These are phyloP conservation scores for Abrus precatorius DNA, from an alignment of 306 rosid species.

Conservation along the genomic window DNA sequence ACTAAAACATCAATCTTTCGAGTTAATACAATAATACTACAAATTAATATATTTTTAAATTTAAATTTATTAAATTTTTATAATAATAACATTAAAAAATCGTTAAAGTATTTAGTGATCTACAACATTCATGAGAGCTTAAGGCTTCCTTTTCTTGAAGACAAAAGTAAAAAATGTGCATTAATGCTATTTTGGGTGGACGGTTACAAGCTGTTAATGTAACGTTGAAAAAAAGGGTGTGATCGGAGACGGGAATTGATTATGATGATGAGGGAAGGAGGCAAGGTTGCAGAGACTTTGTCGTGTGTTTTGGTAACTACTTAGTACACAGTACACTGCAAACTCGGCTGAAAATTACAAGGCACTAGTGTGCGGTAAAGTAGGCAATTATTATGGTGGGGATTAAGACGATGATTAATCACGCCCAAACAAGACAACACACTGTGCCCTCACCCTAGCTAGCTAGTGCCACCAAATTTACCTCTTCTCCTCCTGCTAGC, in stretches of 20 bases:
- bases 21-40: no score
- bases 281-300: slow-evolving; percentile 4
- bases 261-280: neutral
- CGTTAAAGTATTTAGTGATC: no score
- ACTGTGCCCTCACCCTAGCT: neutral
- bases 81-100: no score
- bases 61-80: no score
- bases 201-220: neutral
- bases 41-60: no score
- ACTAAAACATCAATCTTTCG: no score
- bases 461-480: neutral
- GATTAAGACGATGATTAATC: slow-evolving; percentile 14
- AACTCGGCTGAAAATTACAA: slow-evolving; percentile 22
- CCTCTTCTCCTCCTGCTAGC: neutral
- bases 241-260: no score
- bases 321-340: slow-evolving; percentile 23
- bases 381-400: slow-evolving; percentile 34
- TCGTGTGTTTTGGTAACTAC: slow-evolving; percentile 1
- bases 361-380: slow-evolving; percentile 22
- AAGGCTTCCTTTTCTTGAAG: neutral
- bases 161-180: neutral
- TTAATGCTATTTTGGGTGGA: neutral
- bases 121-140: no score
- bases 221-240: neutral
- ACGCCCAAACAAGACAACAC: slow-evolving; percentile 1